Conservation (phyloP, 2,329 filamentous ascomycete genomes). For the Penicillium sp. region DNA sequence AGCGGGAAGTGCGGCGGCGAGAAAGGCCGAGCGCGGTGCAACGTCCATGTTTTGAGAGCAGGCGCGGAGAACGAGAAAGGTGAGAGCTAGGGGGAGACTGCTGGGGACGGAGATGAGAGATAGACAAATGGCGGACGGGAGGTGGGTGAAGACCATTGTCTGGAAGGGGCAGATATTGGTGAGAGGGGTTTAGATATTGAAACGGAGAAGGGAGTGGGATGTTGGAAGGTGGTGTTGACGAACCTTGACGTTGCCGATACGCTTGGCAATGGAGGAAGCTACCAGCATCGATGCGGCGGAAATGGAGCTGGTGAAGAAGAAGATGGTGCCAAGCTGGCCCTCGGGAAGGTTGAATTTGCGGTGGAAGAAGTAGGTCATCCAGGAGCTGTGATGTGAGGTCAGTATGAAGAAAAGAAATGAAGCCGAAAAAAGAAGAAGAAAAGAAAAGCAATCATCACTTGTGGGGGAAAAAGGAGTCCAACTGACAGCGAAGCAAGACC, state of each 20-base stretch:
- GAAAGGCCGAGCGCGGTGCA: conserved; percentile 63
- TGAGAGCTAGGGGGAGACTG: conserved; percentile 49
- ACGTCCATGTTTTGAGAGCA: conserved; percentile 64
- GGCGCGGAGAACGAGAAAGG: conserved; percentile 57
- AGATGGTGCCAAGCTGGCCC: conserved; percentile 49
- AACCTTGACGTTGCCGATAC: conserved; percentile 49
- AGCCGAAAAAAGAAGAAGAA: no score
- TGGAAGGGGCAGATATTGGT: conserved; percentile 25
- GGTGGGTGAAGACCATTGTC: conserved; percentile 71
- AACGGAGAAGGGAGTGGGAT: neutral
- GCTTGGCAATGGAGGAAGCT: conserved; percentile 60
- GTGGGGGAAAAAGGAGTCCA: neutral
- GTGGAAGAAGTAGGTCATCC: conserved; percentile 54
- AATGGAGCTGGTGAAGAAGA: conserved; percentile 44
- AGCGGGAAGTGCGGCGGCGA: conserved; percentile 59
- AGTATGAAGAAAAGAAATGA: neutral
- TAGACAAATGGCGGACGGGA: conserved; percentile 62
- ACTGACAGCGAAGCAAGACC: conserved; percentile 61
- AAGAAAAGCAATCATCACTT: neutral
- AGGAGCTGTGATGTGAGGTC: conserved; percentile 25
- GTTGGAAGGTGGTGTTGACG: conserved; percentile 11
- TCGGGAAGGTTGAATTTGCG: conserved; percentile 50
- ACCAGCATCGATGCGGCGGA: conserved; percentile 40
- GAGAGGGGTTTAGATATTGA: neutral
- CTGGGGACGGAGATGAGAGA: conserved; percentile 56